Evolutionary conservation across 331 rosid species (phyloP).

Genomic region (Acacia pycnantha): DNA sequence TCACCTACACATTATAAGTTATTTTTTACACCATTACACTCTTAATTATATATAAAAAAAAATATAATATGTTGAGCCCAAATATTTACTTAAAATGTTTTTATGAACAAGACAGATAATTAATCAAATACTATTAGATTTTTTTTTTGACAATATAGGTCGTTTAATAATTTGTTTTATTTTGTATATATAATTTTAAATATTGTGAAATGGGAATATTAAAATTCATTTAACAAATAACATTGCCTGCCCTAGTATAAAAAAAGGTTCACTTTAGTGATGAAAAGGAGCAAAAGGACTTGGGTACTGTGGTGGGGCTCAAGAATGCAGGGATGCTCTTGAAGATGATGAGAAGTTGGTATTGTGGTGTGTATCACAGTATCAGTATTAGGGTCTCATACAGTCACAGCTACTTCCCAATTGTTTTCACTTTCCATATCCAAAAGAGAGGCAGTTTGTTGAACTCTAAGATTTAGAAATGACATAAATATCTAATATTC

Average conservation of each 20-base stretch:
- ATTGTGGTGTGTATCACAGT: too few species aligned
- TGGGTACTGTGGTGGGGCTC: not conserved
- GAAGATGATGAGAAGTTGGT: not conserved
- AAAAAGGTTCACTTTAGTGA: not conserved
- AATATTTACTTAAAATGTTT: not conserved
- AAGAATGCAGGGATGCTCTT: not conserved
- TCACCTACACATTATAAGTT: not conserved
- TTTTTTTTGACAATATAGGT: not conserved
- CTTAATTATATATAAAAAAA: not conserved
- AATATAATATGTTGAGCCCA: not conserved
- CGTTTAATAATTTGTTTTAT: too few species aligned
- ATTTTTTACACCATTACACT: not conserved
- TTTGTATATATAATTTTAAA: too few species aligned
- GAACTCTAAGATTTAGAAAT: too few species aligned
- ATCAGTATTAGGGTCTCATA: not conserved
- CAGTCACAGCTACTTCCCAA: not conserved
- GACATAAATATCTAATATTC: not conserved
- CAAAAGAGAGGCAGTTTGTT: not conserved
- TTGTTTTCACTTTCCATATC: not conserved
- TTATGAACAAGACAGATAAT: too few species aligned
- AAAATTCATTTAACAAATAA: not conserved
- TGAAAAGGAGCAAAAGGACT: too few species aligned
- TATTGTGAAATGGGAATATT: not conserved
- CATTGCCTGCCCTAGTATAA: not conserved
- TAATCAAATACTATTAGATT: not conserved